These are phyloP conservation scores for Endocarpon pusillum DNA, from an alignment of 495 filamentous ascomycete species.

Conservation along the genomic window DNA sequence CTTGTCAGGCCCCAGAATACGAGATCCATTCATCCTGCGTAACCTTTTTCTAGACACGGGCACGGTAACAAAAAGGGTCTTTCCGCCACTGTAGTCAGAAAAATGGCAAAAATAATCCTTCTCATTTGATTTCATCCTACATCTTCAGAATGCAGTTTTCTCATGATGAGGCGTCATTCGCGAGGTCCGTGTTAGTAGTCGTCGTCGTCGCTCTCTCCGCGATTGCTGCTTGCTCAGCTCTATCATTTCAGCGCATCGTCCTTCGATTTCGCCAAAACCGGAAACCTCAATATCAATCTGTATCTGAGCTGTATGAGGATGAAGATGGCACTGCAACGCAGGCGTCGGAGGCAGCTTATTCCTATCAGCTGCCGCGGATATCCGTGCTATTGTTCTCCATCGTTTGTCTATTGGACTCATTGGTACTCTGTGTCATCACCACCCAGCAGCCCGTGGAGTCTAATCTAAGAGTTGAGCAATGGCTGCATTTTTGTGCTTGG, in stretches of 20 bases:
- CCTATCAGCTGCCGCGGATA: slow-evolving; percentile 28
- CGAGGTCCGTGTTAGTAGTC: too few species aligned
- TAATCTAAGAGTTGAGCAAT: slow-evolving; percentile 18
- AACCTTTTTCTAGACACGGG: too few species aligned
- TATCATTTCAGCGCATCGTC: neutral
- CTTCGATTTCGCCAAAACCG: neutral
- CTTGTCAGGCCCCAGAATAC: too few species aligned
- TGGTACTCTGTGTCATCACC: slow-evolving; percentile 24
- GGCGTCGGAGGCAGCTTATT: slow-evolving; percentile 35
- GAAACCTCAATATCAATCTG: neutral
- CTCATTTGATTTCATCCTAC: too few species aligned
- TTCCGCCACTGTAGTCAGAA: too few species aligned
- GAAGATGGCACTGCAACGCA: slow-evolving; percentile 42
- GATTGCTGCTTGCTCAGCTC: neutral
- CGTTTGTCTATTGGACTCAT: slow-evolving; percentile 27
- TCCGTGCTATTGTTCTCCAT: slow-evolving; percentile 23
- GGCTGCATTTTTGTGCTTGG: slow-evolving; percentile 27
- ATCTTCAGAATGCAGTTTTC: too few species aligned
- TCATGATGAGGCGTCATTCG: too few species aligned
- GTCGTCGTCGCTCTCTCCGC: too few species aligned
- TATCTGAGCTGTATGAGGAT: slow-evolving; percentile 36
- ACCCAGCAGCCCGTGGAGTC: slow-evolving; percentile 10
- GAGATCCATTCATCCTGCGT: too few species aligned
- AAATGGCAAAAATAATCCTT: too few species aligned
- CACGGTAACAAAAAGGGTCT: too few species aligned